Conservation (phyloP, 352 stramenopile genomes). For the Thalassiosira hispida region DNA sequence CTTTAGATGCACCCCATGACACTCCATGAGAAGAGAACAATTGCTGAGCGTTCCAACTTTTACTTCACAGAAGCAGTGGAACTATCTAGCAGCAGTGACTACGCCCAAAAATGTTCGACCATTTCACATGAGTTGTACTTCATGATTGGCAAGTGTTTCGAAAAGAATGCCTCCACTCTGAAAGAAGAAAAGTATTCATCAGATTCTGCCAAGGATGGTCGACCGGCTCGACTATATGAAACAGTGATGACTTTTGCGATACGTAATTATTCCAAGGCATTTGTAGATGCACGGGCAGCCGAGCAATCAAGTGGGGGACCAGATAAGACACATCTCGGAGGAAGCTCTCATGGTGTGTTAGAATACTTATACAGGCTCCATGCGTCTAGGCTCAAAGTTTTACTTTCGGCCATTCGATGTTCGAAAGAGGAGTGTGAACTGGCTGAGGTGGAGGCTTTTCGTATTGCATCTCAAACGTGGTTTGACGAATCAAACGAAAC, state of each 20-base stretch:
- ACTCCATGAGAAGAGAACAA: slow-evolving; percentile 64
- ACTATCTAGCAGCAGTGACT: slow-evolving; percentile 46
- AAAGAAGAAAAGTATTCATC: slow-evolving; percentile 56
- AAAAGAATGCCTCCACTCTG: slow-evolving; percentile 81
- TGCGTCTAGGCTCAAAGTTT: slow-evolving; percentile 78
- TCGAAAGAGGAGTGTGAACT: slow-evolving; percentile 46
- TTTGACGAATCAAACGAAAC: slow-evolving; percentile 60
- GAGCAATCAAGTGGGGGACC: slow-evolving; percentile 55
- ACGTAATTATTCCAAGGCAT: slow-evolving; percentile 59
- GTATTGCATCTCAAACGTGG: slow-evolving; percentile 65
- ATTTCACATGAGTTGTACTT: slow-evolving; percentile 72
- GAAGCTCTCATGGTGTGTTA: slow-evolving; percentile 77
- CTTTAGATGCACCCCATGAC: slow-evolving; percentile 72
- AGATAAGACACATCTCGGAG: slow-evolving; percentile 63
- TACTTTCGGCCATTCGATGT: slow-evolving; percentile 63
- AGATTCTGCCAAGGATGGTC: neutral
- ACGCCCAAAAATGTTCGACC: slow-evolving; percentile 52
- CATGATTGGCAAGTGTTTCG: slow-evolving; percentile 83
- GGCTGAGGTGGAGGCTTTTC: slow-evolving; percentile 69
- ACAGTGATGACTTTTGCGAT: slow-evolving; percentile 64
- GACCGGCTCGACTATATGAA: slow-evolving; percentile 66
- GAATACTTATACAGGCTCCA: slow-evolving; percentile 82
- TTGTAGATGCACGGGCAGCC: slow-evolving; percentile 52
- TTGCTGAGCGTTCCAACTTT: slow-evolving; percentile 60
- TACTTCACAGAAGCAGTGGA: slow-evolving; percentile 69